Evolutionary conservation across 1,139 yeast genomes (phyloP).

Genomic region (Suhomyces anneliseae): DNA sequence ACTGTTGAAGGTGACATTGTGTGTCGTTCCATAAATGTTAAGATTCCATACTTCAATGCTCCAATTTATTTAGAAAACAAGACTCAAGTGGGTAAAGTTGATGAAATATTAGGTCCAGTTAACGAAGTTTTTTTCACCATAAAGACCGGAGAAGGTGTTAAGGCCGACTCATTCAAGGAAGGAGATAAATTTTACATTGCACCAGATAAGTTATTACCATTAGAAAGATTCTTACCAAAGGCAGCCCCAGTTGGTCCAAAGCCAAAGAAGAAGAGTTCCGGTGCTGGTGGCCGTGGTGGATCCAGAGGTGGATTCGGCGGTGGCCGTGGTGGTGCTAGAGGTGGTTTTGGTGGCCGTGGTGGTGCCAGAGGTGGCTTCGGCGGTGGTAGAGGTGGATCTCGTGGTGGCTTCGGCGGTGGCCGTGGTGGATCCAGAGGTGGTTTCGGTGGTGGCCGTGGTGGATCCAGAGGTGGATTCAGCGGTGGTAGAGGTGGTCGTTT

Average conservation of each 20-base stretch:
- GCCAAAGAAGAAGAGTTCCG: conserved; percentile 69
- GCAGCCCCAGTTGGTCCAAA: conserved; percentile 78
- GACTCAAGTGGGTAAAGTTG: conserved; percentile 95
- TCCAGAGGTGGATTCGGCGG: conserved; percentile 49
- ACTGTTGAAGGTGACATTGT: conserved; percentile 97
- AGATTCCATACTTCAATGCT: conserved; percentile 97
- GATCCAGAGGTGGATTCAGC: conserved; percentile 33
- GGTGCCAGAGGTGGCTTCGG: conserved; percentile 45
- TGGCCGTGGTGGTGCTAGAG: conserved; percentile 38
- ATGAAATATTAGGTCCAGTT: conserved; percentile 95
- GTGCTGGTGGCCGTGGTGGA: conserved; percentile 42
- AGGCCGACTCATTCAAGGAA: conserved; percentile 85
- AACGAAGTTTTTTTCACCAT: conserved; percentile 96
- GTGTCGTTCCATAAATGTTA: conserved; percentile 90
- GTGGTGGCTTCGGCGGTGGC: conserved; percentile 40
- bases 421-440: conserved; percentile 41
- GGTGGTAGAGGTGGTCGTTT: conserved; percentile 23
- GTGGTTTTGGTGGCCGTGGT: conserved; percentile 45
- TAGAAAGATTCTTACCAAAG: conserved; percentile 94
- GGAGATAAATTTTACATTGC: conserved; percentile 97
- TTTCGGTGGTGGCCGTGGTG: conserved; percentile 36
- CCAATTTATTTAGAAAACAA: conserved; percentile 95
- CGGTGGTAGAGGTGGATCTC: conserved; percentile 36
- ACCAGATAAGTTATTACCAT: conserved; percentile 90
- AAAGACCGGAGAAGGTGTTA: conserved; percentile 94